Evolutionary conservation across 768 basidiomycete species (phyloP).

Genomic region (Lyophyllum shimeji): DNA sequence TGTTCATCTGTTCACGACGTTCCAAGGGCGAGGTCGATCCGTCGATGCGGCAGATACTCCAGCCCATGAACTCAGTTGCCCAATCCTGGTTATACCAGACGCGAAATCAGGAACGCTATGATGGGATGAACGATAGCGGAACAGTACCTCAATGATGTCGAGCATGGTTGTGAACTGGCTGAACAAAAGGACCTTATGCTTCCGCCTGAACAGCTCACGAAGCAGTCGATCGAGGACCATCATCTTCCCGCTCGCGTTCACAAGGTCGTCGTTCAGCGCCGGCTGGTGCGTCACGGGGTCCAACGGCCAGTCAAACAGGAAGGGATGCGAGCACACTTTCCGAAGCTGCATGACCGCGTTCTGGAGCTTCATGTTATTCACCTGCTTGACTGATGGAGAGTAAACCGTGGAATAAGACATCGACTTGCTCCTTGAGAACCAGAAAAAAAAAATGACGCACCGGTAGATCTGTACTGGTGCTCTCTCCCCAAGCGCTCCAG

Average conservation of each 20-base stretch:
- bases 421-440: neutral
- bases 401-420: neutral
- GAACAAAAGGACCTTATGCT: conserved; percentile 85
- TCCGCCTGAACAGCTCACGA: conserved; percentile 72
- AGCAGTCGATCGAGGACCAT: conserved; percentile 89
- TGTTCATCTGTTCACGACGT: conserved; percentile 81
- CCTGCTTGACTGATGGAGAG: conserved; percentile 59
- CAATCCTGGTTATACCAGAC: conserved; percentile 58
- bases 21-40: conserved; percentile 79
- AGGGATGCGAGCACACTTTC: conserved; percentile 94
- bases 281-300: conserved; percentile 61
- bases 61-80: conserved; percentile 82
- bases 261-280: conserved; percentile 74
- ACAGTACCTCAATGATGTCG: conserved; percentile 83
- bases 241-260: conserved; percentile 95
- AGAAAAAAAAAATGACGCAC: conserved; percentile 35
- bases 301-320: conserved; percentile 82
- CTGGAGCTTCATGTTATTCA: conserved; percentile 92
- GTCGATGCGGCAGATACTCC: conserved; percentile 89
- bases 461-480: conserved; percentile 55
- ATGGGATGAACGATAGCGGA: neutral
- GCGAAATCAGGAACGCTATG: neutral
- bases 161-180: conserved; percentile 97
- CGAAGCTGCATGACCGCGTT: conserved; percentile 97
- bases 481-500: conserved; percentile 57